Percentiles rank a stretch among this genome's conserved stretches.
Conservation (phyloP, 495 filamentous ascomycete genomes). For the Delitschia confertaspora region DNA sequence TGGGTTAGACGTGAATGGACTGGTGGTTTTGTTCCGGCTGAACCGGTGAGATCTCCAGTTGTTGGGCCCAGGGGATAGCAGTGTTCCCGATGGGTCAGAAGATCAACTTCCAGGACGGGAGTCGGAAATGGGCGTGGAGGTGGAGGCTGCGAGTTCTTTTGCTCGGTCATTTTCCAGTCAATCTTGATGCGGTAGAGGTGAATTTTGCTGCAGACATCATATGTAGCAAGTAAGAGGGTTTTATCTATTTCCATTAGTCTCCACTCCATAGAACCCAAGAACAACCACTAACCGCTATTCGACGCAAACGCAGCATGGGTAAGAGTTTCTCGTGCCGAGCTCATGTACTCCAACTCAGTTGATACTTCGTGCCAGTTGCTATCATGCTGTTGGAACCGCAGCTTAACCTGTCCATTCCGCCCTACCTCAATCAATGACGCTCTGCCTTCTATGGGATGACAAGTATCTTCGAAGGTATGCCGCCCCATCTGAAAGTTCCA, state of each 20-base stretch:
- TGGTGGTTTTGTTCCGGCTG: constrained; percentile 6
- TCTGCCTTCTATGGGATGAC: constrained; percentile 55
- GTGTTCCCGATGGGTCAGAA: constrained; percentile 16
- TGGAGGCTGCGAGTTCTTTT: constrained; percentile 14
- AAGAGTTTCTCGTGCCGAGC: constrained; percentile 58
- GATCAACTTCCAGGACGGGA: too few relatives aligned
- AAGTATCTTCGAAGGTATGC: constrained; percentile 50
- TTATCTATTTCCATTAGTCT: constrained; percentile 25
- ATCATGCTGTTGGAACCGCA: constrained; percentile 63
- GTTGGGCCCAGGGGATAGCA: constrained; percentile 20
- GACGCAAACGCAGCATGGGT: constrained; percentile 74
- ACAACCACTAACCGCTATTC: constrained; percentile 49
- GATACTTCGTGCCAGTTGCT: constrained; percentile 56
- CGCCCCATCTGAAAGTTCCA: constrained; percentile 46
- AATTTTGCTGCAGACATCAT: constrained; percentile 26
- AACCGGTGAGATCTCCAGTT: constrained; percentile 5
- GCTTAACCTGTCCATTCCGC: constrained; percentile 55
- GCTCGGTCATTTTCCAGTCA: constrained; percentile 32
- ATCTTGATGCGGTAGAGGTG: constrained; percentile 35
- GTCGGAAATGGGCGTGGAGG: too few relatives aligned
- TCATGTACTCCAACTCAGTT: constrained; percentile 59
- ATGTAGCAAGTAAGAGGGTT: constrained; percentile 30
- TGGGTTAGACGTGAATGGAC: constrained; percentile 27
- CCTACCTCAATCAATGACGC: constrained; percentile 64
- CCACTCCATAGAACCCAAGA: too few relatives aligned